Conservation (phyloP, 371 early-diverging fungal species). For the Rhizopus delemar region DNA sequence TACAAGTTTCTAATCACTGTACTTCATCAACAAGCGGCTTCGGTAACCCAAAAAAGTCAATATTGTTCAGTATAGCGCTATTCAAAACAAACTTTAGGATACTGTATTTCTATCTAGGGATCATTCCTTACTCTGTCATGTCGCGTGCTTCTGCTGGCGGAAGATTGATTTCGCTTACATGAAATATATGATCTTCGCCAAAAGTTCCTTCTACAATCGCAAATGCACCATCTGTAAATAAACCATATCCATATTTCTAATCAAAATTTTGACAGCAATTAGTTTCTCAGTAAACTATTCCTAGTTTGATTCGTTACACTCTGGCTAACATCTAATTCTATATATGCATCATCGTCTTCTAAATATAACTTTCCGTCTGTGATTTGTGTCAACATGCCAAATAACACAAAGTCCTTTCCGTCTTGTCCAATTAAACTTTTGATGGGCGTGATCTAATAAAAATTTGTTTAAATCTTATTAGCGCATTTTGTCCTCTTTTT, state of each 20-base stretch:
- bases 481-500: neutral
- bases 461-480: too few species aligned
- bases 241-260: slow-evolving; percentile 61
- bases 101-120: neutral
- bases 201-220: slow-evolving; percentile 81
- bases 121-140: slow-evolving; percentile 53
- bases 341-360: slow-evolving; percentile 81
- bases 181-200: slow-evolving; percentile 69
- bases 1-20: neutral
- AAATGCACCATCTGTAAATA: slow-evolving; percentile 84
- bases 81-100: neutral
- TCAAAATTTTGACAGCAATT: neutral
- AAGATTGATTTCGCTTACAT: slow-evolving; percentile 68
- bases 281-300: neutral
- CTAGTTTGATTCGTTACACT: slow-evolving; percentile 29
- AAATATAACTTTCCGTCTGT: slow-evolving; percentile 79
- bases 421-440: slow-evolving; percentile 80
- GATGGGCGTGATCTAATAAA: slow-evolving; percentile 73
- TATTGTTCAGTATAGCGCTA: slow-evolving; percentile 51
- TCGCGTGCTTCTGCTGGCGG: slow-evolving; percentile 77
- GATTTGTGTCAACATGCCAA: slow-evolving; percentile 88
- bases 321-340: slow-evolving; percentile 67
- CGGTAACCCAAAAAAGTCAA: slow-evolving; percentile 62
- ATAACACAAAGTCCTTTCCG: slow-evolving; percentile 70
- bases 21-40: slow-evolving; percentile 54